Evolutionary conservation across 1,139 yeast species (phyloP).

Genomic region (Ogataea hybrid): DNA sequence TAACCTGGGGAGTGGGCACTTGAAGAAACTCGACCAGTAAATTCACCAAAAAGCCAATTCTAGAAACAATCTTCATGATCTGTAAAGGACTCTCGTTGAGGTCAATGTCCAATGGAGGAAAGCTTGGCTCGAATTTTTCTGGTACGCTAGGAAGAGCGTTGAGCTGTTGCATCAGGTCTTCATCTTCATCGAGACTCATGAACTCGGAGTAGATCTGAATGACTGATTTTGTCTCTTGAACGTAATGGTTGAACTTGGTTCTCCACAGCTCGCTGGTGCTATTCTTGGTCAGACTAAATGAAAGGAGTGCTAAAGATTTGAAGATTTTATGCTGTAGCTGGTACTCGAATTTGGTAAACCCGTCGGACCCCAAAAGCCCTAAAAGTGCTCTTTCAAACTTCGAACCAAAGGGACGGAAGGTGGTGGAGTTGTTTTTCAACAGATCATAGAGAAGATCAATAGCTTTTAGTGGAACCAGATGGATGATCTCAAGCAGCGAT

Average conservation of each 20-base stretch:
- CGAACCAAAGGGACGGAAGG: constrained; percentile 75
- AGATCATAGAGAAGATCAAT: constrained; percentile 50
- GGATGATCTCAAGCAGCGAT: constrained; percentile 47
- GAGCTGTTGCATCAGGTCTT: constrained; percentile 35
- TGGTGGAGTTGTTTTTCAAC: constrained; percentile 64
- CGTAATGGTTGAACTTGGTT: constrained; percentile 35
- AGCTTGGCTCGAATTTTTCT: constrained; percentile 30
- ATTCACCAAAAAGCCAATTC: constrained; percentile 46
- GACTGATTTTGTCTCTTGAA: constrained; percentile 51
- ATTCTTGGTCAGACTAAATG: constrained; percentile 50
- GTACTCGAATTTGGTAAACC: constrained; percentile 26
- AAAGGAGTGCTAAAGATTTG: constrained; percentile 57
- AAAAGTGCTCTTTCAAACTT: constrained; percentile 52
- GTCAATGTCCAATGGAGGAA: constrained; percentile 54
- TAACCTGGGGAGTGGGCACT: constrained; percentile 45
- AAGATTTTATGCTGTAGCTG: constrained; percentile 43
- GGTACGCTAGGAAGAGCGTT: constrained; percentile 25
- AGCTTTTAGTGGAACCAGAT: constrained; percentile 39
- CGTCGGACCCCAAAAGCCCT: constrained; percentile 32
- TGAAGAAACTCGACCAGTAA: constrained; percentile 42
- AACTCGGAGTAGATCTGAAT: constrained; percentile 55
- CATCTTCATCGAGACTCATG: constrained; percentile 55
- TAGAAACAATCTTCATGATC: constrained; percentile 47
- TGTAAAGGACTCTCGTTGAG: constrained; percentile 49
- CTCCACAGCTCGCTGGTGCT: constrained; percentile 40